Base-by-base conservation (phyloP, 768 basidiomycete species). In the Rubroboletus satanas region DNA sequence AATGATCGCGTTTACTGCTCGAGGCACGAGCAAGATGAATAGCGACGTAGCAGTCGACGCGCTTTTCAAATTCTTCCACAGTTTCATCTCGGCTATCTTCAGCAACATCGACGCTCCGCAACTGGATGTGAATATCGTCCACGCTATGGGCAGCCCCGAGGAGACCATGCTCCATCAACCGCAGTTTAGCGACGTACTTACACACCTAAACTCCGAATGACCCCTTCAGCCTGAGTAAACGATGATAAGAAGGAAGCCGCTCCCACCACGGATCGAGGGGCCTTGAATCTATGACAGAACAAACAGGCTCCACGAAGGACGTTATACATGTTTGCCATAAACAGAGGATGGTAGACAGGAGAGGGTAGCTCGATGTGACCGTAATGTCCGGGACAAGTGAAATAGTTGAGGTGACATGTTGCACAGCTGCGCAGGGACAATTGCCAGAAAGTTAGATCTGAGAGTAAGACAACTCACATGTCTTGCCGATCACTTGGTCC, bases 301-400 rank as follows among this genome's bases (percentile, higher is more conserved):
- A 96, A 74, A 75, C 97, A 99, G 14, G 84, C 84, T 36, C 87
- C 88, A 54, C 95, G 84, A 21, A 99, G 76, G 44, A 98, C 75
- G 59, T 87, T 88, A 69, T 86, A 95, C 78, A 89, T 86, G 64
- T 95, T 91, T 32, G 80, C 77, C 85, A 98, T 93, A 73, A 98
- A 99, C 37, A 99, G 75, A 0, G 97, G 97, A 66, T 99, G 96
- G 67, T 90, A 98, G 3, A 98, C 92, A 14, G 97, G 95, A 17
- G 89, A 83, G 18, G 96, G 94, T 7, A 99, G 82, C 57, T 98
- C 93, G 57, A 99, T 96, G 72, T 98, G 97, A 21, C 97, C 97
- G 73, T 89, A 99, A 72, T 99, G 97, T 17, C 97, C 97, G 2
- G 97, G 95, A 71, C 97, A 99, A 56, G 88, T 87, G 75, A 88